Conservation (phyloP, 371 early-diverging fungal species). For the Haplosporangium sp. region DNA sequence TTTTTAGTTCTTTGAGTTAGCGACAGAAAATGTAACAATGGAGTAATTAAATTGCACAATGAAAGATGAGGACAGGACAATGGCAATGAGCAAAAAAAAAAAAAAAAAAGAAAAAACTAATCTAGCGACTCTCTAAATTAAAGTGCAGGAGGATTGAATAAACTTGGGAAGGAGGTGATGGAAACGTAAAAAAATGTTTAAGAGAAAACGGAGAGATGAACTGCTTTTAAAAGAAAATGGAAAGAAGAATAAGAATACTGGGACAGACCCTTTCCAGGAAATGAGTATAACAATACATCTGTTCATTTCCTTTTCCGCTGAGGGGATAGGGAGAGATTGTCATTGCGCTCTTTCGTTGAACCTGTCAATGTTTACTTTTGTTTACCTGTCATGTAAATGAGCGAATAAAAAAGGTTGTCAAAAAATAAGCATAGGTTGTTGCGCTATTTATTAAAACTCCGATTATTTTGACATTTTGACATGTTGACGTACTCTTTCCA, state of each 20-base stretch:
- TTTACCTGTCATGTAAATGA: constrained; percentile 3
- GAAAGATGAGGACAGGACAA: background rate
- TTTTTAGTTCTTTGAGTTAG: background rate
- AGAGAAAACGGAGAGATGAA: background rate
- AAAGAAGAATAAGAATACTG: background rate
- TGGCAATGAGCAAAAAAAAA: too few species aligned
- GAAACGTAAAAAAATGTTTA: background rate
- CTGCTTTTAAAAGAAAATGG: background rate
- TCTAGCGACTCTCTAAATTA: too few species aligned
- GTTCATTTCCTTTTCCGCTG: constrained; percentile 3
- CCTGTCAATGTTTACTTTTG: background rate
- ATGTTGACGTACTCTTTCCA: background rate
- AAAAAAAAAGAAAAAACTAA: too few species aligned
- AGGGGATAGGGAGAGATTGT: background rate
- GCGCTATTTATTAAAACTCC: background rate
- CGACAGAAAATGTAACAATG: background rate
- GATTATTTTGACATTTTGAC: background rate
- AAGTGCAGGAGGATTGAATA: background rate
- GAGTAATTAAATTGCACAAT: constrained; percentile 1
- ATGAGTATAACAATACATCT: background rate
- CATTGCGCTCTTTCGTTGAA: background rate
- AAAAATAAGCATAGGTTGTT: background rate
- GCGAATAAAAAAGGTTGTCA: constrained; percentile 9
- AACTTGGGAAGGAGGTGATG: background rate
- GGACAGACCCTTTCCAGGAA: background rate